Conservation (phyloP, 2,329 filamentous ascomycete species). For the Aspergillus sclerotialis region DNA sequence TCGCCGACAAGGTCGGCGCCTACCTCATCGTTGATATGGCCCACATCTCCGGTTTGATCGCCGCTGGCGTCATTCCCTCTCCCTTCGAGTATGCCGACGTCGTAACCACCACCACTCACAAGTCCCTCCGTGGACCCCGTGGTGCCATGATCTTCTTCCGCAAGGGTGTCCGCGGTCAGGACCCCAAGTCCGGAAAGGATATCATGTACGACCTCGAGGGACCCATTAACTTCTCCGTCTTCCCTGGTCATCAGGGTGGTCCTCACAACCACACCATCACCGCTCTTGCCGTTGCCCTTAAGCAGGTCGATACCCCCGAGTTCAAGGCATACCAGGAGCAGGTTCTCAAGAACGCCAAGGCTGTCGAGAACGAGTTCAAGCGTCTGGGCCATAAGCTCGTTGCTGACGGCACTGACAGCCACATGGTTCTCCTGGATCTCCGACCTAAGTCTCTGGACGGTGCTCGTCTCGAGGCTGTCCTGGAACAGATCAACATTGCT, state of each 20-base stretch:
- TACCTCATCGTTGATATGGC: constrained; percentile 96
- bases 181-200: constrained; percentile 79
- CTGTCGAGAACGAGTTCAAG: constrained; percentile 71
- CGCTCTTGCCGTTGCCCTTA: constrained; percentile 84
- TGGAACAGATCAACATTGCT: constrained; percentile 97
- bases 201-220: constrained; percentile 83
- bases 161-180: constrained; percentile 75
- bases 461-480: constrained; percentile 84
- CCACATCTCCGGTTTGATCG: constrained; percentile 90
- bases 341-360: constrained; percentile 84
- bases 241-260: constrained; percentile 95
- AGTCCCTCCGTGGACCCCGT: constrained; percentile 87
- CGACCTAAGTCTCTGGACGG: constrained; percentile 85
- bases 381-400: constrained; percentile 73
- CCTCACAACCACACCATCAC: constrained; percentile 99
- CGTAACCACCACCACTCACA: constrained; percentile 97
- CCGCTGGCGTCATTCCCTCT: constrained; percentile 81
- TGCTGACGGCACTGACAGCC: constrained; percentile 92
- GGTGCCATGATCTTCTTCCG: constrained; percentile 99
- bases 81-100: constrained; percentile 89
- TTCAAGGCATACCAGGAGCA: constrained; percentile 90
- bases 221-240: constrained; percentile 93
- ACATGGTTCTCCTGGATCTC: constrained; percentile 86
- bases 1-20: constrained; percentile 82
- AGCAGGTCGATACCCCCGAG: constrained; percentile 82